Conservation (phyloP, 1,139 yeast genomes). For the Geotrichum histeridarum region DNA sequence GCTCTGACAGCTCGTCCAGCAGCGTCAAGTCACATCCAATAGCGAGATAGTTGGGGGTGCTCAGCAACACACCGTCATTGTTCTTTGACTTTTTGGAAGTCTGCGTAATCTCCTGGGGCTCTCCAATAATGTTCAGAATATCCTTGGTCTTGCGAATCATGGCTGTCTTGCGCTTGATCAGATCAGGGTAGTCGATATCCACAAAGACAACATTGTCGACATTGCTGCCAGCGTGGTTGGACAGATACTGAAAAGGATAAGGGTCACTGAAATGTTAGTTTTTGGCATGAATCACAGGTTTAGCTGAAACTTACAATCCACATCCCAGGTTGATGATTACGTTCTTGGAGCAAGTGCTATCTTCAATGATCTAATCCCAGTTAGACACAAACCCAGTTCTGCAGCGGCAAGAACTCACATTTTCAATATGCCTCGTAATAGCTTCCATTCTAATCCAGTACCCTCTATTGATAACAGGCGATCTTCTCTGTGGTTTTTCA, state of each 20-base stretch:
- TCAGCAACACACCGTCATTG: constrained; percentile 35
- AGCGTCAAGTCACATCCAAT: constrained; percentile 71
- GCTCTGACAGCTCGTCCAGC: constrained; percentile 40
- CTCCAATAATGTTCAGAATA: constrained; percentile 47
- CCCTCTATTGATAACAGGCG: constrained; percentile 79
- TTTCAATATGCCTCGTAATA: constrained; percentile 49
- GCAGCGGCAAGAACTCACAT: constrained; percentile 37
- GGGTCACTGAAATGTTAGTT: constrained; percentile 28
- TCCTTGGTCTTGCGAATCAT: constrained; percentile 50
- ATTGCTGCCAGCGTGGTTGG: constrained; percentile 30
- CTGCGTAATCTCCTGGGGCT: constrained; percentile 11
- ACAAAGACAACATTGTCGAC: constrained; percentile 45
- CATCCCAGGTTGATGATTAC: constrained; percentile 70
- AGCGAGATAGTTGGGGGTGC: constrained; percentile 49
- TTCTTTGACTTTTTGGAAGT: constrained; percentile 5
- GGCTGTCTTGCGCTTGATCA: constrained; percentile 49
- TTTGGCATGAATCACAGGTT: not conserved
- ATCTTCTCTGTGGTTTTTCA: constrained; percentile 59
- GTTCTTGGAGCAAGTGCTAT: constrained; percentile 16
- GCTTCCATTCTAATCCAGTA: constrained; percentile 80
- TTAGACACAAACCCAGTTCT: constrained; percentile 19
- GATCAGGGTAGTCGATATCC: constrained; percentile 73
- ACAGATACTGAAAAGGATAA: constrained; percentile 62
- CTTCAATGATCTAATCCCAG: constrained; percentile 25
- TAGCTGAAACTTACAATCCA: constrained; percentile 44